These are phyloP conservation scores for Diaporthe longicolla DNA, from an alignment of 2,329 filamentous ascomycete genomes.

Conservation along the genomic window DNA sequence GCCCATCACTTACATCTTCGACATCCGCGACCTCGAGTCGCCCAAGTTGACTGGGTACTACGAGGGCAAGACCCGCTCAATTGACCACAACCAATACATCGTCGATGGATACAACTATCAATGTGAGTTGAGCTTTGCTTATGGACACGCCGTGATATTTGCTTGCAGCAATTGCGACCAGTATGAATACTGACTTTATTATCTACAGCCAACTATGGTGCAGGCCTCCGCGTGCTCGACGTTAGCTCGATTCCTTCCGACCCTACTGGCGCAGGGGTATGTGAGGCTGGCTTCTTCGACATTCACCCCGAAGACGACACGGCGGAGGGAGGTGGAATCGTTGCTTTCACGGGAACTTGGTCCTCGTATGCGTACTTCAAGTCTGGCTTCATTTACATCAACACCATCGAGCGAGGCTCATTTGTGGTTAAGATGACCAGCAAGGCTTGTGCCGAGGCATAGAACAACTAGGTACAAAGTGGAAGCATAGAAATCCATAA, in stretches of 20 bases:
- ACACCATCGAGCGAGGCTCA: constrained; percentile 66
- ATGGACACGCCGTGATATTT: no score
- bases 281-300: constrained; percentile 65
- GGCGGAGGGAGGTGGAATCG: constrained; percentile 53
- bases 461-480: background rate
- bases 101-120: constrained; percentile 61
- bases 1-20: constrained; percentile 67
- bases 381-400: constrained; percentile 64
- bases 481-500: background rate
- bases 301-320: constrained; percentile 65
- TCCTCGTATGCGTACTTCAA: constrained; percentile 64
- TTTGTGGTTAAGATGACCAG: constrained; percentile 59
- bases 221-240: constrained; percentile 61
- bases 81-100: constrained; percentile 66
- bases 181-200: constrained; percentile 18
- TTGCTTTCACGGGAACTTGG: constrained; percentile 62
- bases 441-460: background rate
- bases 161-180: fast-evolving
- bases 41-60: constrained; percentile 61
- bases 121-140: constrained; percentile 7
- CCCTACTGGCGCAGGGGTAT: constrained; percentile 60
- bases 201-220: constrained; percentile 59
- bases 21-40: constrained; percentile 59
- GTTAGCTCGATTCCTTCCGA: constrained; percentile 55
- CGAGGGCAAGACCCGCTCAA: constrained; percentile 56